Evolutionary conservation across 208 protist species (phyloP), one percentile per base, ranked within the genome.

Genomic region (Crithidia brevicula): DNA sequence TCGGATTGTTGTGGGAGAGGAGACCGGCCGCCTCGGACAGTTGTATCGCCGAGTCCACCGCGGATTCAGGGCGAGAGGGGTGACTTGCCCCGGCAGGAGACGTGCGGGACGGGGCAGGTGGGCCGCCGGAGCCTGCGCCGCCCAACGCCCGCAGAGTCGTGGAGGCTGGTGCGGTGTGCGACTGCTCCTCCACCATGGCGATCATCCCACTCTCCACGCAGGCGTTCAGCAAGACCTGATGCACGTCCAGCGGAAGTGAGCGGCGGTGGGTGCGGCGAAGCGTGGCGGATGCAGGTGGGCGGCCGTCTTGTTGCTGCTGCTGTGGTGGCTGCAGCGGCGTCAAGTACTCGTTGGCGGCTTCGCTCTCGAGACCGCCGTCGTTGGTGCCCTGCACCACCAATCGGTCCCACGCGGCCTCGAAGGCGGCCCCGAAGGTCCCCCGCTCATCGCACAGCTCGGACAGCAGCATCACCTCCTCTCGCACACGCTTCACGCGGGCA

Each of bases 141-240:
- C n/a, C n/a, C n/a, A n/a, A n/a, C n/a, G n/a, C 22, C 3, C 38
- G 40, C 25, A 34, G 20, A 20, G 57, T 23, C 11, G 42, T 65
- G 33, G 27, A 28, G 27, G 54, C 54, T 22, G 57, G 28, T 8
- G 38, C 61, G 61, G 27, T 50, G 43, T 25, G 25, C 22, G 28
- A 4, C 1, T 23, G 2, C 20, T 77, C 66, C 18, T 67, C 64
- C 11, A 65, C 20, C n/a, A 52, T 5, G 9, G 36, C 52, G 16
- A 90, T 42, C 88, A 91, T 89, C 9, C 78, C 79, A 49, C 80
- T 87, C 4, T 67, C 67, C 22, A 89, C 27, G 30, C 82, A 80
- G 8, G 79, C 76, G 42, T 72, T 66, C 36, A 79, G 52, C 23
- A 89, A 46, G 1, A 83, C 45, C 23, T 80, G 68, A 65, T 83